A percentile compares a stretch with the other conserved stretches of the same genome.
phyloP scores from a whole-genome alignment of 2,329 filamentous ascomycete species.

The Akanthomyces dipterigenus region DNA sequence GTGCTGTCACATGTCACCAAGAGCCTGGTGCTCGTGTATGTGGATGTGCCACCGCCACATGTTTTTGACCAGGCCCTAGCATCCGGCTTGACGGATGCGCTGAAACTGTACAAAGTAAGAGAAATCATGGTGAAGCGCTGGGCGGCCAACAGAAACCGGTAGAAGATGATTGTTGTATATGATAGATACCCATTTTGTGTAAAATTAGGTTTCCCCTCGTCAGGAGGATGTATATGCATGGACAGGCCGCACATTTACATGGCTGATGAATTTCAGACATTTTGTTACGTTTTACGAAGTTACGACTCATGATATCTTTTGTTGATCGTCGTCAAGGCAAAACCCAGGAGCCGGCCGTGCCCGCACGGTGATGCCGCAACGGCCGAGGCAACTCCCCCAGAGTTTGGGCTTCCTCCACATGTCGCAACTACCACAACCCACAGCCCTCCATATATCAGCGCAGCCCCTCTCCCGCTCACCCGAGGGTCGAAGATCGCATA shows the following conservation, averaged over 20 bases:
- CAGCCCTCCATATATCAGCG: slow-evolving; percentile 6
- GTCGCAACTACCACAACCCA: slow-evolving; percentile 4
- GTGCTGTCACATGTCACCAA: slow-evolving; percentile 88
- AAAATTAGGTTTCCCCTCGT: not conserved
- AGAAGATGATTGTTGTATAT: slow-evolving; percentile 11
- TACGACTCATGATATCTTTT: not conserved
- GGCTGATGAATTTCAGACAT: not conserved
- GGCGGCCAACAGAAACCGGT: slow-evolving; percentile 69
- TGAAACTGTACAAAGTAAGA: slow-evolving; percentile 67
- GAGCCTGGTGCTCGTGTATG: slow-evolving; percentile 81
- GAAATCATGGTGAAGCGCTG: slow-evolving; percentile 79
- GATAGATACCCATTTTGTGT: slow-evolving; percentile 10
- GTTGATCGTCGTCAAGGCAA: not conserved
- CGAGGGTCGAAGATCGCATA: not conserved
- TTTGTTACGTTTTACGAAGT: not conserved
- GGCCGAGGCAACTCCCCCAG: slow-evolving; percentile 8
- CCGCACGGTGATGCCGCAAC: not conserved
- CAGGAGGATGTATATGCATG: not conserved
- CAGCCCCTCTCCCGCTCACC: slow-evolving; percentile 10
- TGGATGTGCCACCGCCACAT: slow-evolving; percentile 73
- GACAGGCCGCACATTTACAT: not conserved
- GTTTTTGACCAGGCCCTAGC: slow-evolving; percentile 36
- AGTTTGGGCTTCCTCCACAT: slow-evolving; percentile 6
- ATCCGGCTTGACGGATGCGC: slow-evolving; percentile 52
- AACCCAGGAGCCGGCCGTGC: not conserved